Base-by-base conservation (phyloP, 305 asterid species). In the Ajuga reptans region DNA sequence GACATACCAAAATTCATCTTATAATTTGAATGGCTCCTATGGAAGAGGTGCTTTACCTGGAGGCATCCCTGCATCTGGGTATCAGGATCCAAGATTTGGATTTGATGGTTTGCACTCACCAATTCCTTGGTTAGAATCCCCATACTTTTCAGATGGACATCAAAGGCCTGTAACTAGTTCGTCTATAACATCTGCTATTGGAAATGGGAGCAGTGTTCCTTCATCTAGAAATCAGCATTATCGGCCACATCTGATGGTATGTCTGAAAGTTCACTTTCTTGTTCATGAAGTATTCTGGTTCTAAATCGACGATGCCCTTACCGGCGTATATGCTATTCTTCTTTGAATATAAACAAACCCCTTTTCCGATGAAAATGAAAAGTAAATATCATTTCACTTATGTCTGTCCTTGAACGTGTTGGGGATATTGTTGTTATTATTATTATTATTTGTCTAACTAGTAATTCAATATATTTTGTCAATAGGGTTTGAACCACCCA, bases 91-190 rank as follows among this genome's bases (percentile, higher is more conserved):
- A 14, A 79, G 92, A 73, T 81, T 51, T 78, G 79, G 71, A 50
- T 82, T 71, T 75, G 91, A 87, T 68, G 89, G 91, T 54, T 50
- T 75, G 15, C 82, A 57, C 31, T 84, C 89, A 9, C 88, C 89
- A 15, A 24, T 85, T 36, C 79, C 85, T 8, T 87, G 89, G 92
- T 24, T 78, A 49, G 89, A 84, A 50, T 75, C 68, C 14, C 79
- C 84, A 5, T 80, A 84, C 27, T 83, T 69, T 72, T 65, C 82
- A 9, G 86, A 83, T 67, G 89, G 80, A 24, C 78, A 82, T 52
- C 69, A 75, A 21, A 78, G 81, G 75, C 71, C 80, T 2, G 64
- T 74, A 6, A 76, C 55, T 21, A 75, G 76, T 50, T 82, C 85
- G 10, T 64, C 87, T 3, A 54, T 80, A 76, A 68, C 78, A 39